A percentile compares a stretch with the other conserved stretches of the same genome.
Evolutionary conservation across 1,284 basidiomycete species (phyloP).

Genomic region (Exsudoporus floridanus): DNA sequence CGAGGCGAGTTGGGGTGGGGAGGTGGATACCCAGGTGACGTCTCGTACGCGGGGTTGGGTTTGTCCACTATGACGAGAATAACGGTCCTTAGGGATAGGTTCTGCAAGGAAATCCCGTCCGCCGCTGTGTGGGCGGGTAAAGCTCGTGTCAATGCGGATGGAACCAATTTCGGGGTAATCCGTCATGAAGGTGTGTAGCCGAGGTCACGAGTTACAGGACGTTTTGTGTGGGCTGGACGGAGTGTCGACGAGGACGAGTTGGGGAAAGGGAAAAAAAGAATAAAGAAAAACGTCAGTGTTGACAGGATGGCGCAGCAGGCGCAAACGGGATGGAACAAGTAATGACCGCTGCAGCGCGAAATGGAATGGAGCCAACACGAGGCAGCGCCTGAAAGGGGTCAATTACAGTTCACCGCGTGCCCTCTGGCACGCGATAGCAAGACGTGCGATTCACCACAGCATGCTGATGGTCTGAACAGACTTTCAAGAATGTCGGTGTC

Average conservation of each 20-base stretch:
- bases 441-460: not conserved
- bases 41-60: constrained; percentile 28
- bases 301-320: constrained; percentile 24
- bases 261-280: not conserved
- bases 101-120: constrained; percentile 31
- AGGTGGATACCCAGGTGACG: constrained; percentile 32
- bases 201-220: not conserved
- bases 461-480: not conserved
- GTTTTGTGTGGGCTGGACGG: not conserved
- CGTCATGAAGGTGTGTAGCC: constrained; percentile 12
- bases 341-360: constrained; percentile 18
- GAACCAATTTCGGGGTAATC: constrained; percentile 26
- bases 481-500: not conserved
- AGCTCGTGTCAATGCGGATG: constrained; percentile 34
- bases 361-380: constrained; percentile 28
- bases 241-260: not conserved
- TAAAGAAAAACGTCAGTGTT: not conserved
- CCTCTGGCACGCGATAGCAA: constrained; percentile 19
- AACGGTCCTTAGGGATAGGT: constrained; percentile 26
- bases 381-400: constrained; percentile 27
- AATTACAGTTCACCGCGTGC: constrained; percentile 13
- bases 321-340: constrained; percentile 25
- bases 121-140: constrained; percentile 27
- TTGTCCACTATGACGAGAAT: constrained; percentile 32
- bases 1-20: constrained; percentile 32